Evolutionary conservation across 2,329 filamentous ascomycete species (phyloP).

Genomic region (Stagonosporopsis rhizophila): DNA sequence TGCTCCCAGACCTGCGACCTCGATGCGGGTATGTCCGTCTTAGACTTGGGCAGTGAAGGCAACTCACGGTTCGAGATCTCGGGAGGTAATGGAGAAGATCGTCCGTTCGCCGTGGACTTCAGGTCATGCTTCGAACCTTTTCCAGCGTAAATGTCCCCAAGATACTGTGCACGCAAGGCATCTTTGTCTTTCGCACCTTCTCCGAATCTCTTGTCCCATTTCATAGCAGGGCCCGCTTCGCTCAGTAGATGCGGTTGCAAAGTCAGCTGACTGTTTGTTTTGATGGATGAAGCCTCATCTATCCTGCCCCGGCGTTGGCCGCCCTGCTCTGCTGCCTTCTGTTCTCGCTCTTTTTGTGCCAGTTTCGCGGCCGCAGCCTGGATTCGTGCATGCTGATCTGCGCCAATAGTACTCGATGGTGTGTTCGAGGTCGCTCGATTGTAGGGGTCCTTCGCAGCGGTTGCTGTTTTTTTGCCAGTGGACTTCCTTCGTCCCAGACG

Average conservation of each 20-base stretch:
- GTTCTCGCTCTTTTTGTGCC: slow-evolving; percentile 71
- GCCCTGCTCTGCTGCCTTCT: slow-evolving; percentile 58
- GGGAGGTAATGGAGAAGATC: slow-evolving; percentile 34
- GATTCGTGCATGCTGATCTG: slow-evolving; percentile 91
- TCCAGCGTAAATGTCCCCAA: slow-evolving; percentile 75
- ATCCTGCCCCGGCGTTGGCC: slow-evolving; percentile 62
- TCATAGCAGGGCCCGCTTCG: slow-evolving; percentile 91
- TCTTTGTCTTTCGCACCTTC: slow-evolving; percentile 90
- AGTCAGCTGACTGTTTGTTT: slow-evolving; percentile 90
- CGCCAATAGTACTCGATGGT: slow-evolving; percentile 77
- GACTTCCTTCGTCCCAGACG: slow-evolving; percentile 65
- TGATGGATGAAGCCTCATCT: slow-evolving; percentile 64
- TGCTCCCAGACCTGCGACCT: slow-evolving; percentile 19
- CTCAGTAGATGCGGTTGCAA: slow-evolving; percentile 83
- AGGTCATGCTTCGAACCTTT: slow-evolving; percentile 65
- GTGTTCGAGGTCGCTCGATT: slow-evolving; percentile 58
- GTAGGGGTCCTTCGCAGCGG: slow-evolving; percentile 59
- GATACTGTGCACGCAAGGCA: slow-evolving; percentile 82
- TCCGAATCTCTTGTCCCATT: slow-evolving; percentile 96
- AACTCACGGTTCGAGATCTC: slow-evolving; percentile 49
- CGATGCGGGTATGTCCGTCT: slow-evolving; percentile 27
- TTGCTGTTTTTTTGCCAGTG: slow-evolving; percentile 51
- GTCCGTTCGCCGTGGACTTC: slow-evolving; percentile 40
- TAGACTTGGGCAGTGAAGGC: slow-evolving; percentile 51
- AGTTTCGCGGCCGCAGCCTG: slow-evolving; percentile 88